phyloP scores from a whole-genome alignment of 2,329 filamentous ascomycete species.

The Aspergillus flavus region DNA sequence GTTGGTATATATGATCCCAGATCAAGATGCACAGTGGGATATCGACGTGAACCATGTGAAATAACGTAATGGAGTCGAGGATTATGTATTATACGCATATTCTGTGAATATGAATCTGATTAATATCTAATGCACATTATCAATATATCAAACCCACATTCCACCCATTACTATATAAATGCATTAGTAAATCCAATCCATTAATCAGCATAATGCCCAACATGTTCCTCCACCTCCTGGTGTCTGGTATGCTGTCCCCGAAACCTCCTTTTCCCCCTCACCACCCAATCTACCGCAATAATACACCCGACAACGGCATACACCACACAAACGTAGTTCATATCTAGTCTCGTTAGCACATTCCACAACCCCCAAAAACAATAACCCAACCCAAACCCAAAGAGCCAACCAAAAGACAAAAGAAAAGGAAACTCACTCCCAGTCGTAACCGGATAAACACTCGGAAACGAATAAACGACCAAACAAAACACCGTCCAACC shows the following conservation, averaged over 20 bases:
- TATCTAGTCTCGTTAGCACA: slow-evolving; percentile 23
- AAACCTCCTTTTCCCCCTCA: slow-evolving; percentile 29
- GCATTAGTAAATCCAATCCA: not conserved
- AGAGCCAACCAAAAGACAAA: not conserved
- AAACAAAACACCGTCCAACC: slow-evolving; percentile 48
- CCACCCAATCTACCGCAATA: slow-evolving; percentile 35
- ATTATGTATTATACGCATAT: not conserved
- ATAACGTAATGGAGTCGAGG: not conserved
- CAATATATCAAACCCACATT: not conserved
- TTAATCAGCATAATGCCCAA: not conserved
- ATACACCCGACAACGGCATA: slow-evolving; percentile 30
- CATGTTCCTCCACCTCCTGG: slow-evolving; percentile 1
- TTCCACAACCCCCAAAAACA: not conserved
- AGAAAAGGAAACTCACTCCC: slow-evolving; percentile 27
- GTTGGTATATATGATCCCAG: not conserved
- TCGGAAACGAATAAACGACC: slow-evolving; percentile 38
- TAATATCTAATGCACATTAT: not conserved
- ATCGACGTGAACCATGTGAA: not conserved
- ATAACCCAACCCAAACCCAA: too few relatives aligned
- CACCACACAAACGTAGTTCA: slow-evolving; percentile 44
- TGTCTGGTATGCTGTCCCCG: slow-evolving; percentile 25
- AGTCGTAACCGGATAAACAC: slow-evolving; percentile 29
- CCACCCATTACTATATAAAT: not conserved
- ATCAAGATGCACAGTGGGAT: not conserved
- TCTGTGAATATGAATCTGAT: not conserved